Conservation (phyloP, 2,329 filamentous ascomycete species). For the Chalara sp. region DNA sequence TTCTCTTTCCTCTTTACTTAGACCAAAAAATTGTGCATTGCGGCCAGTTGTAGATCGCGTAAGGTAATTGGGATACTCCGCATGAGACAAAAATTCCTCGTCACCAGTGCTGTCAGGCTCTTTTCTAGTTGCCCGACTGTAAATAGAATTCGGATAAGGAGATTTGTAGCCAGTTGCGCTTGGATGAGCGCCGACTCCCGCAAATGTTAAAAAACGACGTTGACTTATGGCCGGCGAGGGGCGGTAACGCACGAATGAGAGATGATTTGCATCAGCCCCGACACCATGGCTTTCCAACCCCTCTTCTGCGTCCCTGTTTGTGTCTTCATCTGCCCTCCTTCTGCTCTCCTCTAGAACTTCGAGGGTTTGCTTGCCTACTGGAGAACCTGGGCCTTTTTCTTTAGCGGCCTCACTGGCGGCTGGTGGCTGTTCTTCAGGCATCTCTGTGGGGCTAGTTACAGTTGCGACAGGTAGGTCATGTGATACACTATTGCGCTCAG, state of each 20-base stretch:
- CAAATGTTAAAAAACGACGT: conserved; percentile 13
- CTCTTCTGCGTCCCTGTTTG: background rate
- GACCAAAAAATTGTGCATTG: conserved; percentile 48
- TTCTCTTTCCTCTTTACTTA: conserved; percentile 46
- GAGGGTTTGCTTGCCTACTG: no score
- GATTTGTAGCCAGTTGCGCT: conserved; percentile 8
- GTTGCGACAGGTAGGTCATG: conserved; percentile 4
- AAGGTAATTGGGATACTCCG: conserved; percentile 19
- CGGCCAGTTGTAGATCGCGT: conserved; percentile 32
- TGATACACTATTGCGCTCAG: no score
- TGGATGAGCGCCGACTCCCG: conserved; percentile 10
- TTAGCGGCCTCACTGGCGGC: no score
- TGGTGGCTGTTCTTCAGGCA: no score
- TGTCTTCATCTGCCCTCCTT: no score
- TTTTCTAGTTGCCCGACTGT: background rate
- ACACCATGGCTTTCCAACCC: no score
- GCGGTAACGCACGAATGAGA: conserved; percentile 1
- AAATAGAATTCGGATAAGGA: background rate
- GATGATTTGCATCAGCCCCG: conserved; percentile 2
- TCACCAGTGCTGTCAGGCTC: background rate
- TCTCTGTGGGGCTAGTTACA: conserved; percentile 4
- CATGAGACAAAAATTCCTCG: no score
- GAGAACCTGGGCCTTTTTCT: no score
- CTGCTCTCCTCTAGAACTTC: no score
- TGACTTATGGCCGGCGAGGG: background rate